phyloP scores from a whole-genome alignment of 352 stramenopile species.

The Lagenidium giganteum region DNA sequence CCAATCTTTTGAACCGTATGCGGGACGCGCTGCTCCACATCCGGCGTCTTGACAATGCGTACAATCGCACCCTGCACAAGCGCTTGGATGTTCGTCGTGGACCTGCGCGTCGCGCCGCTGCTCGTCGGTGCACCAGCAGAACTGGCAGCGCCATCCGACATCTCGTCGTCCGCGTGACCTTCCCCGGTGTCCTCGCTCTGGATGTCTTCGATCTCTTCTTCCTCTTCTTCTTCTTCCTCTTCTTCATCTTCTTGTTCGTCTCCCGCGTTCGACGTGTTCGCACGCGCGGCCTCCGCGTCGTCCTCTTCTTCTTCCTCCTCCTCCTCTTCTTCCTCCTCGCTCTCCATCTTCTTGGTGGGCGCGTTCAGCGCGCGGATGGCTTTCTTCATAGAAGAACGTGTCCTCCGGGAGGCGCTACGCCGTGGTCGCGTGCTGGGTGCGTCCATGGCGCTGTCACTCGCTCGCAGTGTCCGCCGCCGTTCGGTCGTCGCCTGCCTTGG shows the following conservation, averaged over 20 bases:
- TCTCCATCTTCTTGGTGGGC: constrained; percentile 52
- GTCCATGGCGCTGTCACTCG: background rate
- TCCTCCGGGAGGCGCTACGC: constrained; percentile 31
- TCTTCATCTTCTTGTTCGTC: constrained; percentile 16
- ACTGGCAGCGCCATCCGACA: constrained; percentile 6
- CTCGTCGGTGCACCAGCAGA: background rate
- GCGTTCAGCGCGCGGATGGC: constrained; percentile 47
- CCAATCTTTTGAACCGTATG: constrained; percentile 79
- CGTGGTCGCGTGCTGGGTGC: constrained; percentile 16
- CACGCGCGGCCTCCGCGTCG: background rate
- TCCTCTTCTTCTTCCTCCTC: constrained; percentile 22
- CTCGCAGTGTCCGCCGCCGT: too few species aligned
- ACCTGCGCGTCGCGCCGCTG: constrained; percentile 4
- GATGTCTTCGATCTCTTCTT: constrained; percentile 19
- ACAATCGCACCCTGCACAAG: constrained; percentile 62
- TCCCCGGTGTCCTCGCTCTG: constrained; percentile 21
- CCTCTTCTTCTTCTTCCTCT: constrained; percentile 21
- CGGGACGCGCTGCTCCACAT: constrained; percentile 80
- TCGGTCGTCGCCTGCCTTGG: too few species aligned
- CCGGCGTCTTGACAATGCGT: constrained; percentile 58
- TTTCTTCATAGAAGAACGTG: constrained; percentile 33
- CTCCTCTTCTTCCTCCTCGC: constrained; percentile 49
- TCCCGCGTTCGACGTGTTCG: constrained; percentile 7
- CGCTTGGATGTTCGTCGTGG: constrained; percentile 37
- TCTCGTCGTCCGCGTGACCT: background rate